Evolutionary conservation across 768 basidiomycete genomes (phyloP), one percentile per base, ranked within the genome.

Genomic region (Austroboletus eburneus): DNA sequence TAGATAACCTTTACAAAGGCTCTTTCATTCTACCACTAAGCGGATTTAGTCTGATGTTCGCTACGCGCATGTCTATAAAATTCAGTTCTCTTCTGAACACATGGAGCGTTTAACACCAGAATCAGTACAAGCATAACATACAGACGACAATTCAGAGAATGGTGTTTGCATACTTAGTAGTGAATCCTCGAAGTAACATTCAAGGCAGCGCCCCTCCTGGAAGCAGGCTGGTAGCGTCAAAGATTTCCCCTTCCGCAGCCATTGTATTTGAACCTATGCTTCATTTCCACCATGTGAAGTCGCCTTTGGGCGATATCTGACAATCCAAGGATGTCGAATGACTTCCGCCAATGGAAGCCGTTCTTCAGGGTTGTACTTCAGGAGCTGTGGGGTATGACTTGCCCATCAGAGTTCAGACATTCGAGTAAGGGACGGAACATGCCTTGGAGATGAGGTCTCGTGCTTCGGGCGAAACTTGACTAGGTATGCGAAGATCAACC

Each of bases 291-390:
- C 62, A 38, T 52, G 63, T 17, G 65, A 66, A 35, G 51, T 48
- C 16, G 69, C 71, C 57, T 79, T 82, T 5, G 79, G 75, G 27
- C 83, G 71, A 52, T 86, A 75, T 57, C 75, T 85, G 21, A 82
- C 68, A 39, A 97, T 85, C 91, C 94, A 97, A 9, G 91, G 91
- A 59, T 95, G 93, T 4, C 72, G 72, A 22, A 83, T 72, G 24
- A 91, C 93, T 14, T 91, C 83, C 1, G 69, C 63, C 21, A 96
- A 74, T 0, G 91, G 72, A 14, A 97, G 55, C 5, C 94, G 81
- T 46, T 84, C 77, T 55, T 83, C 76, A 1, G 92, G 88, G 20
- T 89, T 83, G 52, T 90, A 82, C 64, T 80, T 84, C 13, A 98
- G 77, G 14, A 98, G 79, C 95, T 97, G 37, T 12, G 14, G 14